Evolutionary conservation across 2,329 filamentous ascomycete species (phyloP).

Genomic region (Aspergillus ustus): DNA sequence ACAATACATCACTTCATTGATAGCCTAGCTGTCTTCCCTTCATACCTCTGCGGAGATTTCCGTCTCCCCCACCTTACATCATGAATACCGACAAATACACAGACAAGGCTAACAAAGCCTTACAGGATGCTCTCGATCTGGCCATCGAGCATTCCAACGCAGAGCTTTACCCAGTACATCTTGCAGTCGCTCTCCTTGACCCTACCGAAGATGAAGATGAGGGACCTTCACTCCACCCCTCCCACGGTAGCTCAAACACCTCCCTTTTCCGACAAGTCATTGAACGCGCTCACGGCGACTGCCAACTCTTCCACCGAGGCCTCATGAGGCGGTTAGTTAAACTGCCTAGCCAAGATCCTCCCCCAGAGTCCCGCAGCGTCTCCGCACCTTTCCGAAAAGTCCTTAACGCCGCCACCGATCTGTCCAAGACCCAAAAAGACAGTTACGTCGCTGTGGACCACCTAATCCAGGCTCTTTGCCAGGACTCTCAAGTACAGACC

Average conservation of each 20-base stretch:
- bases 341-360: conserved; percentile 90
- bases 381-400: conserved; percentile 82
- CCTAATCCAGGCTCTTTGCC: conserved; percentile 80
- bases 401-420: conserved; percentile 79
- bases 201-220: conserved; percentile 68
- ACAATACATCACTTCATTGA: neutral
- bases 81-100: conserved; percentile 72
- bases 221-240: conserved; percentile 62
- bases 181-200: conserved; percentile 65
- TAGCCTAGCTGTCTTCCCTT: neutral
- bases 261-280: conserved; percentile 95
- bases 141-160: conserved; percentile 90
- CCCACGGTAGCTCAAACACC: conserved; percentile 63
- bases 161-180: conserved; percentile 86
- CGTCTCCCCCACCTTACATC: conserved; percentile 21
- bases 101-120: conserved; percentile 85
- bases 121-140: conserved; percentile 85
- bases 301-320: conserved; percentile 82
- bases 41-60: conserved; percentile 2
- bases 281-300: conserved; percentile 90
- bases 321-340: conserved; percentile 92
- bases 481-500: conserved; percentile 75
- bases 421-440: conserved; percentile 98
- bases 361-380: conserved; percentile 84
- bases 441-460: conserved; percentile 94